Base-by-base conservation (phyloP, 2,329 filamentous ascomycete species). In the Colletotrichum sp. region DNA sequence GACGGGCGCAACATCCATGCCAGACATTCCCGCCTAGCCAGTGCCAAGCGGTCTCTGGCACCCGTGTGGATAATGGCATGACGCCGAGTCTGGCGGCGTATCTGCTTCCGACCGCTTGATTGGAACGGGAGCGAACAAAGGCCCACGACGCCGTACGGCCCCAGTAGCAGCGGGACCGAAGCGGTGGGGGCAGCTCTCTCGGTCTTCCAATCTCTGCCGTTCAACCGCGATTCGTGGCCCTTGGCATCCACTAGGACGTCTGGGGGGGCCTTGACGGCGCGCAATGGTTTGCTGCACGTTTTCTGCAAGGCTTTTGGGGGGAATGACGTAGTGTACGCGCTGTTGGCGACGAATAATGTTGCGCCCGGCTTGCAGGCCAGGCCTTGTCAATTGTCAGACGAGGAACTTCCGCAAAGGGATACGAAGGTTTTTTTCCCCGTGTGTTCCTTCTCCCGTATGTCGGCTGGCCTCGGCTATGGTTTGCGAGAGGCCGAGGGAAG, bases 81-180 rank as follows among this genome's bases (percentile, higher is more conserved):
- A 70, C 68, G 68, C 68, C 68, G 68, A 70, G 68, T 63, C 57
- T 24, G 39, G 43, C 57, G 68, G 68, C 68, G 36, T 48, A 63
- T 63, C 48, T 34, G 18, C 67, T 30, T n/a, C 67, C 57, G 68
- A 48, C 57, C 18, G 55, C 36, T 59, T 70, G 68, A 70, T 70
- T 70, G 68, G 68, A 57, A 69, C 67, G 67, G 68, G 34, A 70
- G 34, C 34, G 68, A 57, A 13, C 14, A 13, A 34, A 34, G 60
- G 55, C 55, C 57, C 52, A 48, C 36, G 57, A 59, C 68, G 57
- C 68, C 24, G 57, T 9, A 14, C 2, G n/a, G 34, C 57, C 39
- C 68, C 68, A 63, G 57, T 6, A 13, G 2, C 6, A 18, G 68
- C 57, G 57, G 68, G 36, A 26, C 34, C 57, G 63, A 64, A 24